These are phyloP conservation scores for Colletotrichum sp. DNA, from an alignment of 2,329 filamentous ascomycete species.

Conservation along the genomic window DNA sequence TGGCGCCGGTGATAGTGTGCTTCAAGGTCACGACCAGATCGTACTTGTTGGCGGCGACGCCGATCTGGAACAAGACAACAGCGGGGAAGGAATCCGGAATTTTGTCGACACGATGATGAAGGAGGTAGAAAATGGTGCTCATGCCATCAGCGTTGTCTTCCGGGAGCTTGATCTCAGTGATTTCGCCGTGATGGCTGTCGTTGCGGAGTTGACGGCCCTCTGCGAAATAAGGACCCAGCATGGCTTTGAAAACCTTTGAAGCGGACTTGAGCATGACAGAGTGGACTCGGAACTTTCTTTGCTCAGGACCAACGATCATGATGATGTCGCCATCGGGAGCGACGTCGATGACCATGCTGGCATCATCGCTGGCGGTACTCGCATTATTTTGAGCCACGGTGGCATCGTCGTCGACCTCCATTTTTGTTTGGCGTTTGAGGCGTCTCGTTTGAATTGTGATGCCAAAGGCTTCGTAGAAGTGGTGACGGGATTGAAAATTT, in stretches of 20 bases:
- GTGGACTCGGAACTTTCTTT: background rate
- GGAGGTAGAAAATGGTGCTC: background rate
- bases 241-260: background rate
- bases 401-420: background rate
- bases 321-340: background rate
- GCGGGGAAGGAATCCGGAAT: accelerated
- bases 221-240: background rate
- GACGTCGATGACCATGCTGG: background rate
- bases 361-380: background rate
- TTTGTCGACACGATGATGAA: background rate
- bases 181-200: accelerated
- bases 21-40: background rate
- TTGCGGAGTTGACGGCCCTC: background rate
- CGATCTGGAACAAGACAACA: accelerated
- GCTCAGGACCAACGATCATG: background rate
- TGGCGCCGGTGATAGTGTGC: background rate
- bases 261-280: background rate
- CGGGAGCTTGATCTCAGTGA: background rate
- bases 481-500: background rate
- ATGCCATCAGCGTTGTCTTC: background rate
- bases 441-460: background rate
- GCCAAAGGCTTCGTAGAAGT: accelerated
- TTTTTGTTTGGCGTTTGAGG: background rate
- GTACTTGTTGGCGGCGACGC: background rate
- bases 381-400: background rate